Evolutionary conservation across 306 rosid species (phyloP), one percentile per base, ranked within the genome.

Genomic region (Fragaria iinumae): DNA sequence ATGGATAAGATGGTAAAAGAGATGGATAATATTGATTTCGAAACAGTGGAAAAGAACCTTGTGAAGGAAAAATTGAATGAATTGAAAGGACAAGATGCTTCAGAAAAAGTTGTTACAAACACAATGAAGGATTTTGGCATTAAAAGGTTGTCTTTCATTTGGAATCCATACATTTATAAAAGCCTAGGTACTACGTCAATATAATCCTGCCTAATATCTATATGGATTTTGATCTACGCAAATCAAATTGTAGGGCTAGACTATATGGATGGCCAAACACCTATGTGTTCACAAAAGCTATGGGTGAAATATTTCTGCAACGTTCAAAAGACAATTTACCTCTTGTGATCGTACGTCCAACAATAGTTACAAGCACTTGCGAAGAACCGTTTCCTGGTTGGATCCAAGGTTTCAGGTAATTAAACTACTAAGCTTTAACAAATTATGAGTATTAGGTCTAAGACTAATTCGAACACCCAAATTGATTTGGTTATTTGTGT

Each of bases 191-290:
- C 14, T 23, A 18, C 60, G 23, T 14, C 6, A 18, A 18, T 52
- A 52, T 52, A 8, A 50, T 4, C 56, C 11, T 52, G 6, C 3
- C 25, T 59, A 59, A 11, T 25, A 25, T 59, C 6, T 3, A 25
- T 25, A 11, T 27, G 34, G 66, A 60, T 12, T 60, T 60, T 11
- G 11, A 4, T 59, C 17, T 6, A 29, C 8, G 8, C 39, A 12
- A 62, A 11, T 11, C 27, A 25, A 25, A 2, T 11, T 67, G 14
- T 3, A 87, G 89, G 60, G 88, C 88, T 67, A 85, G 63, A 44
- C 52, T 79, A 43, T 76, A 77, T 64, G 90, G 88, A 29, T 84
- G 88, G 88, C 84, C 80, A 68, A 78, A 87, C 49, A 82, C 84
- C 1, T 82, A 82, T 13, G 83, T 63, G 21, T 84, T 79, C n/a